Base-by-base conservation (phyloP, 176 grass and related monocot species). In the Carex cristatella region DNA sequence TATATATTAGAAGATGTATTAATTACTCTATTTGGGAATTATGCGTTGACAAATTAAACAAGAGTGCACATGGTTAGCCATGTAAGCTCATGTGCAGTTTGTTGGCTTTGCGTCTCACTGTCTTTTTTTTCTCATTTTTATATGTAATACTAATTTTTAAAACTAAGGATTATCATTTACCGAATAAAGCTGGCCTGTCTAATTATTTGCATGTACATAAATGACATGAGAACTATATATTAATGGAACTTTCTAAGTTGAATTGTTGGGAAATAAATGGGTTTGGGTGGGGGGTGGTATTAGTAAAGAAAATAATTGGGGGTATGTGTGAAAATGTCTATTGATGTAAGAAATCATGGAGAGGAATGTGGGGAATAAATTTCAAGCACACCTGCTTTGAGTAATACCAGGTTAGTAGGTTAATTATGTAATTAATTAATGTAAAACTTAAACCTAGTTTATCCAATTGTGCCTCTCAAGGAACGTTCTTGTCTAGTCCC, bases 71-170 rank as follows among this genome's bases (percentile, higher is more conserved):
- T 83, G 81, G 81, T 83, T 67, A 83, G 18, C 61, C 62, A 37
- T 69, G 81, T 30, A 69, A 83, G 30, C 14, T 83, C 81, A 69
- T 83, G 81, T 83, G 81, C 61, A 55, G 63, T 48, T 51, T 69
- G 81, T 83, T 83, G 63, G 81, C 81, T 83, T 83, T 83, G 81
- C 63, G 62, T 83, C 10, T 31, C 11, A 28, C 10, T 69, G 81
- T 55, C 12, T n/a, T 69, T 42, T n/a, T 69, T 42, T 30, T 69
- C 44, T 69, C 40, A 10, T 69, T 32, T 83, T 83, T 56, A 32
- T 48, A 58, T 33, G 7, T 57, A 53, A 23, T 23, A 23, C 23
- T 23, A 23, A 35, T 53, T 83, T 69, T 23, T 68, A 56, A 69
- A 37, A 59, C 12, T 9, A 58, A 58, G 53, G 74, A 63, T 4